Evolutionary conservation across 1,284 basidiomycete species (phyloP), one percentile per base, ranked within the genome.

Genomic region (Papiliotrema flavescens): DNA sequence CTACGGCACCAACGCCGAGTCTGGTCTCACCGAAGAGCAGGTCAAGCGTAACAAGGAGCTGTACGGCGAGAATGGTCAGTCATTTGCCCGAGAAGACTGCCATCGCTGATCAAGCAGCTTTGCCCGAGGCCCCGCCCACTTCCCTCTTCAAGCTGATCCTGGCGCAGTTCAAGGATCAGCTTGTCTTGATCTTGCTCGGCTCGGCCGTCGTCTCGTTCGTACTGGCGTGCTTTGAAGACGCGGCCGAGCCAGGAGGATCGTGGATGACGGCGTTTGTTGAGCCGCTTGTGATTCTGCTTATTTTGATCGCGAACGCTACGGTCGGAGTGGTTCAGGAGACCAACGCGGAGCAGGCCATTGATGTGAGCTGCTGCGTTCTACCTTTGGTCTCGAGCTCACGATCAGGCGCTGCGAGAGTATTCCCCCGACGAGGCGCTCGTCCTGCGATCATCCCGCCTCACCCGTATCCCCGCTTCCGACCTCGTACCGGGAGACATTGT

Each of bases 131-230:
- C 15, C 86, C 89, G 0, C 80, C 90, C 1, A 96, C 92, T 3
- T 91, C 95, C 3, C 75, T 98, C 42, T 93, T 90, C 89, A 84
- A 90, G 68, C 85, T 98, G 58, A 89, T 98, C 58, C 82, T 98
- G 20, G 93, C 95, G 65, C 95, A 98, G 79, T 98, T 98, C 82
- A 88, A 96, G 80, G 93, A 97, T 78, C 90, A 94, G 77, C 85
- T 97, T 23, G 93, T 95, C 22, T 85, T 97, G 58, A 96, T 97
- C 70, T 83, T 97, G 24, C 86, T 97, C 42, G 90, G 83, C 2
- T 95, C 91, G 6, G 93, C 93, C 15, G 85, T 89, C 47, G 82
- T 96, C 59, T 96, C 92, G 2, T 93, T 96, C 71, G 79, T 92
- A 13, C 81, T 97, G 32, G 93, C 93, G 9, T 77, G 94, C 37